Evolutionary conservation across 2,329 filamentous ascomycete genomes (phyloP), one percentile per base, ranked within the genome.

Genomic region (Periconia digitata): DNA sequence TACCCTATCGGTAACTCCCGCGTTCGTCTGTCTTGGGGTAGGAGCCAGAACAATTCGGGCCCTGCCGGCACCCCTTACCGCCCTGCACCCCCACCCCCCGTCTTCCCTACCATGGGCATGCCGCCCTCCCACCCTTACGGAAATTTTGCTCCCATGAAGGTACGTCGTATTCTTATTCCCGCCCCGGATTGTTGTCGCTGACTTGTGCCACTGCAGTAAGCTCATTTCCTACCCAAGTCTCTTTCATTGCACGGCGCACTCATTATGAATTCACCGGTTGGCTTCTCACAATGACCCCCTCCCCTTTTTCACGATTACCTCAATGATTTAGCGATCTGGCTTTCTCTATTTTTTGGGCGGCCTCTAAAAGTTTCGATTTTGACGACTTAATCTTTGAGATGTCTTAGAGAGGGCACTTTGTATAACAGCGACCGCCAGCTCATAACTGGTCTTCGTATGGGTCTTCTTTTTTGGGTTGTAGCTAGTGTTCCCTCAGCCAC

Each of bases 1-100:
- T 99, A 99, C 72, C 94, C 94, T 20, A 99, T 99, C 66, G 94
- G 94, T 47, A 99, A 99, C 81, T 97, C 92, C 40, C 91, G 94
- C 59, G 94, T 99, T 51, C 91, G 94, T 66, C 83, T 99, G 60
- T 96, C 90, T 72, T 99, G 94, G 94, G 94, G 94, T 56, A 89
- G 94, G 57, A 95, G 89, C 46, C 94, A 99, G 81, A 99, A 97
- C 85, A 99, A 99, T 81, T 97, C 92, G 54, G 94, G 94, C 49
- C 86, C 86, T 45, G 94, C 95, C 51, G 94, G 94, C 59, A 97
- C 94, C 60, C 94, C 94, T 50, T 97, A 99, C 77, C 89, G 94
- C 56, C 94, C 94, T 54, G 94, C 94, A 43, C 94, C 94, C 52
- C 86, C 86, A 37, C 86, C 86, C 61, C 86, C 86, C 32, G 85